Percentiles rank a stretch among this genome's conserved stretches.
phyloP scores from a whole-genome alignment of 148 eudicot species.

The Rhododendron griersonianum region DNA sequence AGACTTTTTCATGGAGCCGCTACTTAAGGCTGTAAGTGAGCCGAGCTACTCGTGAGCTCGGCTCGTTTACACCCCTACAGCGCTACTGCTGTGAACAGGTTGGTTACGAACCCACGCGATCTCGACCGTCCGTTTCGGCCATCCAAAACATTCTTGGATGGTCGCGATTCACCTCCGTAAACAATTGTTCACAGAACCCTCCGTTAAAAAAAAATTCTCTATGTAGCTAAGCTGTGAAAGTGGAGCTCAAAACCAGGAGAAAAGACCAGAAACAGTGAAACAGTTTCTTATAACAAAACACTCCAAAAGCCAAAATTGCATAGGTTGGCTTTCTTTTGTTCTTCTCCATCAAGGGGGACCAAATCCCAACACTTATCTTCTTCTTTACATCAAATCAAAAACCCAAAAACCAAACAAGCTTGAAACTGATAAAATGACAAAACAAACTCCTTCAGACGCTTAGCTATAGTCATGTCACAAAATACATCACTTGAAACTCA shows the following conservation, averaged over 20 bases:
- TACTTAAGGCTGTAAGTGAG: neutral
- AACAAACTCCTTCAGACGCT: neutral
- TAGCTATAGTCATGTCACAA: neutral
- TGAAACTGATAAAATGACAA: conserved; percentile 3
- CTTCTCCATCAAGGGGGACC: conserved; percentile 9
- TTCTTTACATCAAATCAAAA: conserved; percentile 30
- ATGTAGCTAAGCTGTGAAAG: neutral
- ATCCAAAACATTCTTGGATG: too few relatives aligned
- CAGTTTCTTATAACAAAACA: neutral
- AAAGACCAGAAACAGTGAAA: conserved; percentile 1
- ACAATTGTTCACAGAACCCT: too few relatives aligned
- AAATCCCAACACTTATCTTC: conserved; percentile 16
- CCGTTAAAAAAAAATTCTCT: too few relatives aligned
- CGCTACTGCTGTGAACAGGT: too few relatives aligned
- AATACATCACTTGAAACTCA: conserved; percentile 19
- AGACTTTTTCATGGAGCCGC: too few relatives aligned
- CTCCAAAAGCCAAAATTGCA: conserved; percentile 24
- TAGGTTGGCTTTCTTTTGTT: conserved; percentile 24
- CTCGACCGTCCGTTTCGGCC: too few relatives aligned
- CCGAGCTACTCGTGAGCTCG: too few relatives aligned
- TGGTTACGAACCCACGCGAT: too few relatives aligned
- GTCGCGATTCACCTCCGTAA: too few relatives aligned
- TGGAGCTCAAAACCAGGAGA: conserved; percentile 27
- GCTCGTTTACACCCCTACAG: too few relatives aligned
- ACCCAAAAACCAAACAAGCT: conserved; percentile 3